A percentile compares a stretch with the other conserved stretches of the same genome.
phyloP scores from a whole-genome alignment of 257 asterid genomes.

The Buddleja alternifolia region DNA sequence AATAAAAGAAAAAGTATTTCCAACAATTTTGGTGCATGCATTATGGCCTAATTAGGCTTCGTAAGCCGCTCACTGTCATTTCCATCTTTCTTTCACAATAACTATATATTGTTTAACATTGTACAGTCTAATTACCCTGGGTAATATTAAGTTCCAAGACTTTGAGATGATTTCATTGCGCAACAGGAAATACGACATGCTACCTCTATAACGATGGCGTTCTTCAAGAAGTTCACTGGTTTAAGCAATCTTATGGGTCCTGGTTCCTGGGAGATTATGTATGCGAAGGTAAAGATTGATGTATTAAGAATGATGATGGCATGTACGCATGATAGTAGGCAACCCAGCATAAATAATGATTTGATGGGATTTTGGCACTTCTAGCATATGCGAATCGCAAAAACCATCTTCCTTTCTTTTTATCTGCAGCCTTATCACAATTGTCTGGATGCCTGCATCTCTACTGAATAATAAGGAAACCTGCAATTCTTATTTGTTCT shows the following conservation, averaged over 20 bases:
- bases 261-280: conserved; percentile 98
- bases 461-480: not conserved
- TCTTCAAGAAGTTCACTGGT: conserved; percentile 90
- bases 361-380: not conserved
- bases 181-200: conserved; percentile 63
- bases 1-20: not conserved
- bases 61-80: not conserved
- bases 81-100: not conserved
- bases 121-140: not conserved
- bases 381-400: not conserved
- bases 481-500: conserved; percentile 23
- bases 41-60: conserved; percentile 1
- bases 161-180: conserved; percentile 14
- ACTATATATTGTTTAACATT: not conserved
- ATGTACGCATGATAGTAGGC: conserved; percentile 7
- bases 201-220: conserved; percentile 54
- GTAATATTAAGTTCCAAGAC: not conserved
- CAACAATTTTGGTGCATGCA: not conserved
- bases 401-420: conserved; percentile 2
- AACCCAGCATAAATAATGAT: conserved; percentile 1
- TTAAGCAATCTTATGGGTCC: conserved; percentile 87
- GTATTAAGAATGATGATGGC: conserved; percentile 8
- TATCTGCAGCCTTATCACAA: conserved; percentile 6
- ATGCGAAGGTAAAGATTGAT: conserved; percentile 67
- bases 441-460: not conserved